Evolutionary conservation across 768 basidiomycete genomes (phyloP).

Genomic region (Lentinula sp.): DNA sequence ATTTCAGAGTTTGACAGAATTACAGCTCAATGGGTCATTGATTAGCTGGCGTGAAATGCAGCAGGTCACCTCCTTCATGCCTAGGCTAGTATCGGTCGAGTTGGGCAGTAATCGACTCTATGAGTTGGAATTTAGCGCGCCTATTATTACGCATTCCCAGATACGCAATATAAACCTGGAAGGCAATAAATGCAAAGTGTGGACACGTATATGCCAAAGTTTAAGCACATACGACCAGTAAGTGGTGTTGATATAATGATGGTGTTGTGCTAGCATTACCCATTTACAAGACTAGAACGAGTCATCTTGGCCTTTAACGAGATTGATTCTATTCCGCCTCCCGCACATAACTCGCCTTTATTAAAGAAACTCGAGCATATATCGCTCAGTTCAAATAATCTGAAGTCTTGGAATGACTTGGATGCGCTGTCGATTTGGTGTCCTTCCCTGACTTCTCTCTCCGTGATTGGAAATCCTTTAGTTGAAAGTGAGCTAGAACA

Average conservation of each 20-base stretch:
- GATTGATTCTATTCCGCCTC: conserved; percentile 44
- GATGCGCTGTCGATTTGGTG: conserved; percentile 67
- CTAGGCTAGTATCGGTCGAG: conserved; percentile 50
- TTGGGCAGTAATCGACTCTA: conserved; percentile 63
- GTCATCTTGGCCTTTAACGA: conserved; percentile 63
- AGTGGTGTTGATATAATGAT: conserved; percentile 16
- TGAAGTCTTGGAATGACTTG: conserved; percentile 55
- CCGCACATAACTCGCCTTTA: conserved; percentile 17
- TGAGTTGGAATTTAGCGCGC: conserved; percentile 17
- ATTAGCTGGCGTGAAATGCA: conserved; percentile 67
- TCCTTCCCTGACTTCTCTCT: conserved; percentile 56
- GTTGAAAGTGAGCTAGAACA: conserved; percentile 35
- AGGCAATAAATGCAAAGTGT: conserved; percentile 54
- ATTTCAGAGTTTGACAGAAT: conserved; percentile 50
- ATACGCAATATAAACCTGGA: conserved; percentile 65
- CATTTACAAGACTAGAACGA: conserved; percentile 47
- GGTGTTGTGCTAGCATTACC: conserved; percentile 7
- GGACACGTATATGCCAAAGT: conserved; percentile 43
- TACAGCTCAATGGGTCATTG: conserved; percentile 72
- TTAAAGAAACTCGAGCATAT: conserved; percentile 46
- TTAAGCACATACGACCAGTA: conserved; percentile 43
- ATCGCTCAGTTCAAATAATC: conserved; percentile 54
- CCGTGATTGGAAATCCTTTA: conserved; percentile 60
- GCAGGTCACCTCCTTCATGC: conserved; percentile 45
- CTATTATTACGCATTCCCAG: conserved; percentile 9